phyloP scores from a whole-genome alignment of 2,329 filamentous ascomycete species.

The Myotisia sp. region DNA sequence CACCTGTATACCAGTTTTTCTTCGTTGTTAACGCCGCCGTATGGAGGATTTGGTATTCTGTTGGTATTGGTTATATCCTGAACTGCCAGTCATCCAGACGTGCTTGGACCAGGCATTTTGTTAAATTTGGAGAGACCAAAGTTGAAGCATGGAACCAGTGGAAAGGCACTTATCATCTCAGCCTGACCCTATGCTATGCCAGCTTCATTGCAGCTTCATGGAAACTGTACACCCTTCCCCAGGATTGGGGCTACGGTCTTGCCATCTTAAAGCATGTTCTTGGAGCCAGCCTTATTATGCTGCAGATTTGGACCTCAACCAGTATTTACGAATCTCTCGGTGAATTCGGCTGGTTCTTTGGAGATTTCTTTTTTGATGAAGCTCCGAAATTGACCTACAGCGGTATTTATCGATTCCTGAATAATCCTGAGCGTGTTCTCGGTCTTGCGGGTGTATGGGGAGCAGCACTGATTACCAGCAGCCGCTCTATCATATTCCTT shows the following conservation, averaged over 20 bases:
- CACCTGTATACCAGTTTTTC: slow-evolving; percentile 56
- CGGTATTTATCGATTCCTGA: slow-evolving; percentile 94
- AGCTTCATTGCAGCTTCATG: slow-evolving; percentile 83
- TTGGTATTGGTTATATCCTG: slow-evolving; percentile 75
- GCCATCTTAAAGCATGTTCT: slow-evolving; percentile 76
- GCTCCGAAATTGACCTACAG: slow-evolving; percentile 82
- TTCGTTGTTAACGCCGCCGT: slow-evolving; percentile 67
- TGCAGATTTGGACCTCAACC: slow-evolving; percentile 83
- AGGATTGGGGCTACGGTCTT: slow-evolving; percentile 76
- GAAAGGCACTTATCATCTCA: slow-evolving; percentile 91
- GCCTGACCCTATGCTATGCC: slow-evolving; percentile 75
- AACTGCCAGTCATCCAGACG: slow-evolving; percentile 78
- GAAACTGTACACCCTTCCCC: slow-evolving; percentile 88
- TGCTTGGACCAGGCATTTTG: slow-evolving; percentile 90
- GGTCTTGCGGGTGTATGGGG: slow-evolving; percentile 94
- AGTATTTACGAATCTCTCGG: slow-evolving; percentile 93
- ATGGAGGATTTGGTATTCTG: slow-evolving; percentile 84
- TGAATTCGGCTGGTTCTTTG: slow-evolving; percentile 98
- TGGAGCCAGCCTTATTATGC: slow-evolving; percentile 61
- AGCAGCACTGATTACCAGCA: slow-evolving; percentile 83
- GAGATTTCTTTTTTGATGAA: slow-evolving; percentile 94
- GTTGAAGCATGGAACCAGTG: slow-evolving; percentile 94
- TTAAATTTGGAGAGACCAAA: slow-evolving; percentile 85
- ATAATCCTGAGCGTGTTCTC: slow-evolving; percentile 90
- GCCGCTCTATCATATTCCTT: slow-evolving; percentile 69